These are phyloP conservation scores for Kuraishia cidri DNA, from an alignment of 805 yeast genomes.

Conservation along the genomic window DNA sequence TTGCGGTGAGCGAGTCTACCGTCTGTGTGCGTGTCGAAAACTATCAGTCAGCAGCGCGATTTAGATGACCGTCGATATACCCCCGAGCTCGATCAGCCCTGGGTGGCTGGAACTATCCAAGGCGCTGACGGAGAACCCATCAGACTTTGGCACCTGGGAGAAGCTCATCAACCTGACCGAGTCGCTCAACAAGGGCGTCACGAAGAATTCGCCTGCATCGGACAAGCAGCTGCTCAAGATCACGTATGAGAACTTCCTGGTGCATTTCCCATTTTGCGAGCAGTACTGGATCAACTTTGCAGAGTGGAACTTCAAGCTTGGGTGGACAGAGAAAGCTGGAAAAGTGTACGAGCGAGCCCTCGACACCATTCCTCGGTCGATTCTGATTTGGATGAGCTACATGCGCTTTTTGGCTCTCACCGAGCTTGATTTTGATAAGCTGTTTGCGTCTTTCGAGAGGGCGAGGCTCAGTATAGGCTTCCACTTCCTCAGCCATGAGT, in stretches of 20 bases:
- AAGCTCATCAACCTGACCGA: constrained; percentile 24
- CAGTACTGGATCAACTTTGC: constrained; percentile 56
- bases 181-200: constrained; percentile 14
- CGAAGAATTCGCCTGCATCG: constrained; percentile 21
- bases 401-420: constrained; percentile 27
- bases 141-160: constrained; percentile 26
- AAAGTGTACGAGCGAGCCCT: constrained; percentile 30
- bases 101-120: constrained; percentile 24
- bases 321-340: constrained; percentile 26
- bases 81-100: too few species aligned
- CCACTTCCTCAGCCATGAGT: constrained; percentile 40
- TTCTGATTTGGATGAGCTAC: constrained; percentile 42
- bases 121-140: constrained; percentile 21
- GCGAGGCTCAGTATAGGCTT: constrained; percentile 41
- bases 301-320: constrained; percentile 32
- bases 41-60: too few species aligned
- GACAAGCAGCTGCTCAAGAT: constrained; percentile 24
- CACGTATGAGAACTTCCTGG: constrained; percentile 32
- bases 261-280: constrained; percentile 37
- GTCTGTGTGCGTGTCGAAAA: too few species aligned
- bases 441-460: constrained; percentile 29
- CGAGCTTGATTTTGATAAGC: constrained; percentile 16
- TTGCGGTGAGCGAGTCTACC: too few species aligned
- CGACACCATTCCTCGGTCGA: constrained; percentile 28
- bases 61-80: too few species aligned